phyloP scores from a whole-genome alignment of 176 grass and related monocot species.

The Thinopyrum elongatum region DNA sequence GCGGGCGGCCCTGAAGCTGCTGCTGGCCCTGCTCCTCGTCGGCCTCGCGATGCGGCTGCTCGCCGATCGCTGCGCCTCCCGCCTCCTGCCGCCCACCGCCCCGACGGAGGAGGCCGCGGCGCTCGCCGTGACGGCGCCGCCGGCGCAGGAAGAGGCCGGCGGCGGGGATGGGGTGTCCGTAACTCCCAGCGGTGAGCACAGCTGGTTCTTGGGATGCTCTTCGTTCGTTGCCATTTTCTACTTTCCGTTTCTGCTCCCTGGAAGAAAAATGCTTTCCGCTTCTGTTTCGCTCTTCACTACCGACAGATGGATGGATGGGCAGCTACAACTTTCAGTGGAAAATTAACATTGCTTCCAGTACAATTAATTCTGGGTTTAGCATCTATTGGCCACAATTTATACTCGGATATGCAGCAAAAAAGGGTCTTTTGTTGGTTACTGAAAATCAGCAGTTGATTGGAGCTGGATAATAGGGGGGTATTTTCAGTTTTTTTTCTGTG shows the following conservation, averaged over 20 bases:
- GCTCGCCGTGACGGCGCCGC: not conserved
- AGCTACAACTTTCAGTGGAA: not conserved
- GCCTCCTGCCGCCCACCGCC: slow-evolving; percentile 7
- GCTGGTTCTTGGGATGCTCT: not conserved
- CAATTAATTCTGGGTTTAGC: not conserved
- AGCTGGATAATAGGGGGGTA: not conserved
- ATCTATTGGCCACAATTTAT: not conserved
- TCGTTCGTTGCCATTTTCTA: not conserved
- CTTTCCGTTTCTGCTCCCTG: not conserved
- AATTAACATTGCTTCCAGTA: not conserved
- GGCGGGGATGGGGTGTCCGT: not conserved
- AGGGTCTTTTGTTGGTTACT: not conserved
- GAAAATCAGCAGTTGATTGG: not conserved
- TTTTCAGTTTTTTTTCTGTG: too few relatives aligned
- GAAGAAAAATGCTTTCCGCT: not conserved
- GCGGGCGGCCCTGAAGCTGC: slow-evolving; percentile 42
- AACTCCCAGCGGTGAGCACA: slow-evolving; percentile 23
- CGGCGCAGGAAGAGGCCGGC: not conserved
- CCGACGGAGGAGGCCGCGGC: slow-evolving; percentile 3
- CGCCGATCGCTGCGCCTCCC: slow-evolving; percentile 21
- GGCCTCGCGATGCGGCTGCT: slow-evolving; percentile 59
- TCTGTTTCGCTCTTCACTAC: not conserved
- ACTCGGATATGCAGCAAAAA: not conserved
- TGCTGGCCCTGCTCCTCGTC: slow-evolving; percentile 37
- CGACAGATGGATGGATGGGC: not conserved